phyloP scores from a whole-genome alignment of 768 basidiomycete genomes.

The Arthromyces matolae region DNA sequence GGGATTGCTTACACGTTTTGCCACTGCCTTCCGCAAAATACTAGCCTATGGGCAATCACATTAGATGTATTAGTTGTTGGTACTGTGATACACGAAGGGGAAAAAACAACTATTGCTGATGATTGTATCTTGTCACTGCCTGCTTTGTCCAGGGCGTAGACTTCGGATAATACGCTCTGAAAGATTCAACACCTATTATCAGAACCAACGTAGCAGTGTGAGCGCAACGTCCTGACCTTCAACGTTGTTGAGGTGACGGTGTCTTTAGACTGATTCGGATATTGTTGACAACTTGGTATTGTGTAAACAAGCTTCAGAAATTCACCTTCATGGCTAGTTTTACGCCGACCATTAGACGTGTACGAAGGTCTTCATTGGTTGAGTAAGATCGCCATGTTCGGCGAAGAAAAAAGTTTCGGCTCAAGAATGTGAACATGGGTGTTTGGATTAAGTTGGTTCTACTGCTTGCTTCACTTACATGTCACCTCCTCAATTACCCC shows the following conservation, averaged over 20 bases:
- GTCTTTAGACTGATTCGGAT: conserved; percentile 63
- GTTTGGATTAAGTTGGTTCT: not conserved
- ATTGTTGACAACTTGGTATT: too few relatives aligned
- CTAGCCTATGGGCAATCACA: conserved; percentile 26
- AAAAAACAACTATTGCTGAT: conserved; percentile 38
- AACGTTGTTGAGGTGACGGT: conserved; percentile 51
- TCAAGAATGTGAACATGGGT: conserved; percentile 1
- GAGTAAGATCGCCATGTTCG: conserved; percentile 9
- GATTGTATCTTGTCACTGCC: conserved; percentile 40
- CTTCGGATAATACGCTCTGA: conserved; percentile 51
- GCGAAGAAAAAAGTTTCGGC: conserved; percentile 2
- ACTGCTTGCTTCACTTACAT: too few relatives aligned
- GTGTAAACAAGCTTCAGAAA: too few relatives aligned
- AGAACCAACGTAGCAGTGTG: not conserved
- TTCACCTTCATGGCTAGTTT: conserved; percentile 68
- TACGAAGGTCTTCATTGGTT: conserved; percentile 44
- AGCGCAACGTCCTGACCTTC: conserved; percentile 44
- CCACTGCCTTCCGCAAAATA: conserved; percentile 55
- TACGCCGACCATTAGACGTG: conserved; percentile 47
- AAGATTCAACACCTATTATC: not conserved
- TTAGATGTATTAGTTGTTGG: not conserved
- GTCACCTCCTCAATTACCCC: conserved; percentile 40
- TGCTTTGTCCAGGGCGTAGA: conserved; percentile 64
- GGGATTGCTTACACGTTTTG: conserved; percentile 49
- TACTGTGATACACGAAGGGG: not conserved